A percentile compares a stretch with the other conserved stretches of the same genome.
Evolutionary conservation across 2,329 filamentous ascomycete species (phyloP).

Genomic region (Aotearoamyces nothofagi): DNA sequence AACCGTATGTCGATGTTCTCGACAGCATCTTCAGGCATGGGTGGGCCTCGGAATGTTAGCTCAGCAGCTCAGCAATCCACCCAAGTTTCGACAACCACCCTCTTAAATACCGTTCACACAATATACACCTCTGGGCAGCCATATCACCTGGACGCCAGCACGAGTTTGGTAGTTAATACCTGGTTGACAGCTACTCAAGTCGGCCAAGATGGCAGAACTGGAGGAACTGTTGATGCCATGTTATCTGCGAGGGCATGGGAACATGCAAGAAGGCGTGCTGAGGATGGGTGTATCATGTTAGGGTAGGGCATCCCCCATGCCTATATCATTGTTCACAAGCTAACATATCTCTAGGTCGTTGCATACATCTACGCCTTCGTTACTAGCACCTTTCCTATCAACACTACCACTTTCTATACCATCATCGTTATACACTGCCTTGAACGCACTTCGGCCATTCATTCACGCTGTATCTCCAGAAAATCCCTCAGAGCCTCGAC

Average conservation of each 20-base stretch:
- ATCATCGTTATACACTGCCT: slow-evolving; percentile 56
- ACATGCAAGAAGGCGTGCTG: slow-evolving; percentile 82
- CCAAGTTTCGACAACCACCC: slow-evolving; percentile 82
- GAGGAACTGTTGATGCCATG: slow-evolving; percentile 67
- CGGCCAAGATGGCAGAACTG: slow-evolving; percentile 51
- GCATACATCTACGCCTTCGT: slow-evolving; percentile 74
- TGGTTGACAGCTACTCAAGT: slow-evolving; percentile 72
- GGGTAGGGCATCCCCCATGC: slow-evolving; percentile 45
- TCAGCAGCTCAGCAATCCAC: slow-evolving; percentile 50
- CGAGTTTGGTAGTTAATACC: slow-evolving; percentile 86
- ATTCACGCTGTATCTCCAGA: slow-evolving; percentile 74
- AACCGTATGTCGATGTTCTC: slow-evolving; percentile 46
- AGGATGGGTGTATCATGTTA: slow-evolving; percentile 86
- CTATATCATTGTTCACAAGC: not conserved
- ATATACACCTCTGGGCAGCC: slow-evolving; percentile 70
- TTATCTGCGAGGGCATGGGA: slow-evolving; percentile 83
- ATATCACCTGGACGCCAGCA: slow-evolving; percentile 79
- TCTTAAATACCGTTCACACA: slow-evolving; percentile 84
- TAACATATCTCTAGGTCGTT: slow-evolving; percentile 46
- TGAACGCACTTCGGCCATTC: slow-evolving; percentile 76
- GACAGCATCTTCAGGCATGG: slow-evolving; percentile 46
- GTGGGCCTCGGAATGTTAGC: slow-evolving; percentile 35
- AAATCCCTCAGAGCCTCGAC: slow-evolving; percentile 71
- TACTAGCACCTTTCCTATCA: slow-evolving; percentile 67
- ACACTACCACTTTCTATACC: slow-evolving; percentile 71